phyloP scores from a whole-genome alignment of 2,329 filamentous ascomycete genomes.

The Achaetomium macrosporum region DNA sequence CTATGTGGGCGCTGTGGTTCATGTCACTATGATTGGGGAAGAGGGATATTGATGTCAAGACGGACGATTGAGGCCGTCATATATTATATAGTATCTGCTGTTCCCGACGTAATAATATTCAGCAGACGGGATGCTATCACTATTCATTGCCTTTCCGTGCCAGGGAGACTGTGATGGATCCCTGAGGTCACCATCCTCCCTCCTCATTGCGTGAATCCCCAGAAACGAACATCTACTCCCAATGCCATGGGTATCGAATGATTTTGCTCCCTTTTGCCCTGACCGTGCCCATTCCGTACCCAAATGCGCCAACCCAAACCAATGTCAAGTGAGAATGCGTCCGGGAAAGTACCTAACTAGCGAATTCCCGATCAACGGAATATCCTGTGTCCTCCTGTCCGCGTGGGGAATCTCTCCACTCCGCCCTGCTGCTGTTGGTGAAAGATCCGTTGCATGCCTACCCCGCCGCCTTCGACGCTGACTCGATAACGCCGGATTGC shows the following conservation, averaged over 20 bases:
- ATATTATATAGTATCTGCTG: not conserved
- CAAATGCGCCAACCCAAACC: constrained; percentile 1
- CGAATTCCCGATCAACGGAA: constrained; percentile 32
- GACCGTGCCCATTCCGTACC: not conserved
- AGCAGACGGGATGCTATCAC: not conserved
- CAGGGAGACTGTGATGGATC: not conserved
- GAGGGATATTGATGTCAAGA: not conserved
- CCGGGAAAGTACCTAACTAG: not conserved
- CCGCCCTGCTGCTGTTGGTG: constrained; percentile 55
- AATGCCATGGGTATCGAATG: not conserved
- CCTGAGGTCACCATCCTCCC: not conserved
- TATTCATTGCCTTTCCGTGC: not conserved
- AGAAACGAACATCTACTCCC: not conserved
- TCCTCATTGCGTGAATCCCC: not conserved
- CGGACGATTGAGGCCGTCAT: not conserved
- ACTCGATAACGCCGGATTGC: constrained; percentile 63
- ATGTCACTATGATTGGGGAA: constrained; percentile 10
- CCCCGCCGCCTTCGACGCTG: constrained; percentile 56
- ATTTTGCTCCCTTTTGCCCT: not conserved
- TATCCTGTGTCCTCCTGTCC: constrained; percentile 46
- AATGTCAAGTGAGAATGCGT: not conserved
- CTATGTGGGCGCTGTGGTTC: constrained; percentile 8
- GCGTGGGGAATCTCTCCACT: constrained; percentile 52
- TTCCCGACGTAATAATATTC: not conserved
- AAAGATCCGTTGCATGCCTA: constrained; percentile 56